Base-by-base conservation (phyloP, 257 asterid genomes). In the Capsicum pubescens region DNA sequence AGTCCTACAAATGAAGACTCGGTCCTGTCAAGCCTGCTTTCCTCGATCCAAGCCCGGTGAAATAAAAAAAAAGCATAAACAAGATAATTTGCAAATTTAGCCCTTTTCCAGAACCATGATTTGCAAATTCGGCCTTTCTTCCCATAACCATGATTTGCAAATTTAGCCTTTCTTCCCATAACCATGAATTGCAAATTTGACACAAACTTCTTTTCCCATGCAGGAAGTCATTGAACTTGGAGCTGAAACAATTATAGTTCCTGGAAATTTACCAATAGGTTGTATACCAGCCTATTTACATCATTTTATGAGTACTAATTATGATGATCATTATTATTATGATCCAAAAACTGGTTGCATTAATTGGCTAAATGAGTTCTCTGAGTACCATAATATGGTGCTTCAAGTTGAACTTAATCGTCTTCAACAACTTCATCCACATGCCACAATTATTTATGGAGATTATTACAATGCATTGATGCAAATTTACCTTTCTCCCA, bases 141-240 rank as follows among this genome's bases (percentile, higher is more conserved):
- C 14, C 57, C 57, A 44, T 44, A 44, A 44, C 48, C 48, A 44
- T 44, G 48, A 44, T 44, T 42, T 44, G 6, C 7, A 44, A 44
- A 44, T 3, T 54, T 44, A 6, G 8, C 48, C 48, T 6, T 44
- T 5, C 0, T 44, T 8, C 5, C 48, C 48, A 11, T 54, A 10
- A 54, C 19, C 19, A 57, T 57, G 61, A 81, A 8, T 48, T 10
- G 57, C 16, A 54, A 54, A 54, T 54, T 10, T 54, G 57, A 7
- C 36, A 5, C 15, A 7, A 5, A 44, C 6, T 36, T 58, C 3
- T 35, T 5, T 12, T 5, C 16, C 4, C 21, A 35, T 82, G 42
- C 50, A 89, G 92, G 87, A 86, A 9, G 57, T 88, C 21, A 90
- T 90, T 32, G 68, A 86, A 14, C 82, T 81, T 32, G 92, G 91